Evolutionary conservation across 2,329 filamentous ascomycete genomes (phyloP), one percentile per base, ranked within the genome.

Genomic region (Stemphylium vesicarium): DNA sequence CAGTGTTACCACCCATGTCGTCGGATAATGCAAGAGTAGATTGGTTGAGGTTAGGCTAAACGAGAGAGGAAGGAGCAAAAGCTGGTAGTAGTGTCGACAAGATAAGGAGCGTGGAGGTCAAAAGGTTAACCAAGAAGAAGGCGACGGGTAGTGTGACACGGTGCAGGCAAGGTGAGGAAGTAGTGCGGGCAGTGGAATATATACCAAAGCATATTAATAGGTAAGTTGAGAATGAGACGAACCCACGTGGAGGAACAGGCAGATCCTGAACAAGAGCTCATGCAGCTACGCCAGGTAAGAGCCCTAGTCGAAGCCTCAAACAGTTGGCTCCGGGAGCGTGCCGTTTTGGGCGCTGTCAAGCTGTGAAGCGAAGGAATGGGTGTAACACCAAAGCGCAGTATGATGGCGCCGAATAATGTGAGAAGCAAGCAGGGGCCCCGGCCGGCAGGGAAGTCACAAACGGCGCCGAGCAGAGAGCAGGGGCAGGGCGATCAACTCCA

Each of bases 1-100:
- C 69, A 46, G 66, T 66, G 69, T 75, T 76, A 70, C 73, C 75
- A 66, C 77, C 77, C 77, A 80, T 80, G 63, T 66, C 50, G 40
- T 13, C 31, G 59, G 59, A 45, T 56, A 57, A 65, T 64, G 59
- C 57, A 59, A 32, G 22, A 53, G 46, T 66, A 70, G 43, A 71
- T 67, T 68, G 62, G 49, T 40, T 57, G 49, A 41, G 51, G 58
- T 54, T 53, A 56, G 52, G 54, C 65, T 72, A 72, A 50, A 62
- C 64, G 53, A 66, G 62, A 59, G 55, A 45, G 68, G 64, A 67
- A 66, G 62, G 62, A 56, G 46, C 40, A 50, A 55, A 31, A 31
- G 52, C 35, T 49, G 36, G 49, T 37, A 40, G 37, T 33, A 52
- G 53, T 56, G 51, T 48, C 55, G 50, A 38, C 53, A 48, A 55